Evolutionary conservation across 2,329 filamentous ascomycete species (phyloP).

Genomic region (Penicillium verrucosum): DNA sequence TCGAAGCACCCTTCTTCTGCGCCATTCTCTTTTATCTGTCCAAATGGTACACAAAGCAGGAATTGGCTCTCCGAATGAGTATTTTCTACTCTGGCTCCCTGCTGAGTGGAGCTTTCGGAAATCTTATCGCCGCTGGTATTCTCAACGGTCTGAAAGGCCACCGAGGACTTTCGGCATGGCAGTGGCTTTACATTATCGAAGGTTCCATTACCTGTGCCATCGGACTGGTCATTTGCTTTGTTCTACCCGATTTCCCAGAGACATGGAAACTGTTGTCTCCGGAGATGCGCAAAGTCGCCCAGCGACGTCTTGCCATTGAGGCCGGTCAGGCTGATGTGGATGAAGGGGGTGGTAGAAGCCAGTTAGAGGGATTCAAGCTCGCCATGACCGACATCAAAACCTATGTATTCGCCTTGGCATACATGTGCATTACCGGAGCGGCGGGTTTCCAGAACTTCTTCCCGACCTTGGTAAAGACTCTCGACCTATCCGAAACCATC

Average conservation of each 20-base stretch:
- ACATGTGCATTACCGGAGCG: slow-evolving; percentile 49
- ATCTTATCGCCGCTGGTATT: slow-evolving; percentile 53
- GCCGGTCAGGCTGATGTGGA: slow-evolving; percentile 50
- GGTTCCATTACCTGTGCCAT: slow-evolving; percentile 35
- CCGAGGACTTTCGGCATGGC: slow-evolving; percentile 39
- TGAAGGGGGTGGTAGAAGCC: slow-evolving; percentile 46
- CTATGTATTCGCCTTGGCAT: slow-evolving; percentile 44
- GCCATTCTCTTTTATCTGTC: slow-evolving; percentile 50
- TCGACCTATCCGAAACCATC: slow-evolving; percentile 45
- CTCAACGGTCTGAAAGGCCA: slow-evolving; percentile 39
- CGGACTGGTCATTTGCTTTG: slow-evolving; percentile 32
- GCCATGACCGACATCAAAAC: slow-evolving; percentile 53
- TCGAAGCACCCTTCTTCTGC: slow-evolving; percentile 49
- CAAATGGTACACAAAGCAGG: slow-evolving; percentile 54
- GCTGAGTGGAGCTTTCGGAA: slow-evolving; percentile 51
- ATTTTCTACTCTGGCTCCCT: slow-evolving; percentile 53
- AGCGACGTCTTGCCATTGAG: slow-evolving; percentile 50
- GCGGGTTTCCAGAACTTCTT: slow-evolving; percentile 57
- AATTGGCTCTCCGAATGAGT: slow-evolving; percentile 50
- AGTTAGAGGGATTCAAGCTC: slow-evolving; percentile 50
- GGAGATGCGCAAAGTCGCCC: slow-evolving; percentile 48
- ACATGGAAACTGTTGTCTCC: slow-evolving; percentile 45
- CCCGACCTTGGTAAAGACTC: slow-evolving; percentile 49
- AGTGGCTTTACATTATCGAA: slow-evolving; percentile 45
- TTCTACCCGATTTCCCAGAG: slow-evolving; percentile 45